phyloP scores from a whole-genome alignment of 306 rosid species.

The Cucurbita ficifolia region DNA sequence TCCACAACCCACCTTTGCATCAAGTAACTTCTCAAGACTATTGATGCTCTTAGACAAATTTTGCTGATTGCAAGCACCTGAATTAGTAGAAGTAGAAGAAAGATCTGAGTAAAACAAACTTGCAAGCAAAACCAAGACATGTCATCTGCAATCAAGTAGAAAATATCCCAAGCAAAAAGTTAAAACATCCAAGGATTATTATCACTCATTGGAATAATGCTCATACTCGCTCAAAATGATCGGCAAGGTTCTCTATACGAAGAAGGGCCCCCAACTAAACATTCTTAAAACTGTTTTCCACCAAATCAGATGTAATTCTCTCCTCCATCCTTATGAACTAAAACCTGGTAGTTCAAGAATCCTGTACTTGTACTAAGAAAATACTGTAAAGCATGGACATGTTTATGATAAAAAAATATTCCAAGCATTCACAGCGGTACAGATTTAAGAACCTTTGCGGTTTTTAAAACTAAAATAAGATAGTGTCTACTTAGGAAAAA shows the following conservation, averaged over 20 bases:
- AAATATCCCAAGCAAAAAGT: not conserved
- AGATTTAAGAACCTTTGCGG: not conserved
- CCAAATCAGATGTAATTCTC: not conserved
- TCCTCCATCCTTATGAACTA: not conserved
- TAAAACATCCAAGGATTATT: not conserved
- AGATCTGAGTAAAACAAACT: not conserved
- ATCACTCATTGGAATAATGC: not conserved
- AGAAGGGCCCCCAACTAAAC: not conserved
- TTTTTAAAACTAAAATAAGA: not conserved
- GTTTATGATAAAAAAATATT: not conserved
- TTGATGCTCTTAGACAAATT: conserved; percentile 69
- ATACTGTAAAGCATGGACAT: not conserved
- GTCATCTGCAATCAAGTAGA: not conserved
- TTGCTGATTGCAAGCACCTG: conserved; percentile 55
- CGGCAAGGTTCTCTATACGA: not conserved
- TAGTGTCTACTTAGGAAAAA: not conserved
- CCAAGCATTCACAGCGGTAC: not conserved
- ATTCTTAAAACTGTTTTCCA: not conserved
- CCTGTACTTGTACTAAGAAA: not conserved
- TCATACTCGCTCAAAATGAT: not conserved
- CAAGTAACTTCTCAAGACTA: conserved; percentile 72
- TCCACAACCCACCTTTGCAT: conserved; percentile 64
- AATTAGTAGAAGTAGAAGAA: conserved; percentile 14
- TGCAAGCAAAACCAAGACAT: not conserved
- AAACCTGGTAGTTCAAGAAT: not conserved